Base-by-base conservation (phyloP, 2,329 filamentous ascomycete genomes). In the Sphaceloma murrayae region DNA sequence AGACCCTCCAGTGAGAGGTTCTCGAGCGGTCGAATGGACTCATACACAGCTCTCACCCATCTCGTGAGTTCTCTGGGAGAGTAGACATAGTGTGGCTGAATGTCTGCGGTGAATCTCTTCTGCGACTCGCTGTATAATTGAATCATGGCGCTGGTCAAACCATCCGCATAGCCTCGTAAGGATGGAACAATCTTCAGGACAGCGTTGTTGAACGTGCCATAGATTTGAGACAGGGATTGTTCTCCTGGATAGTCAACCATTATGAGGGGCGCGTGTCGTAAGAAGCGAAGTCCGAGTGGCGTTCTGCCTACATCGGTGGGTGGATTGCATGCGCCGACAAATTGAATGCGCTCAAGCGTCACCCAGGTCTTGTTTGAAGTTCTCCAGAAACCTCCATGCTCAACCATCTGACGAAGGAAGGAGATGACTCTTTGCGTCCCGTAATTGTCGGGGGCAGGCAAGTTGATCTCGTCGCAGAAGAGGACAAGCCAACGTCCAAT, bases 201-300 rank as follows among this genome's bases (percentile, higher is more conserved):
- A 7, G 93, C 91, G 45, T 77, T 83, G 61, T 94, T 98, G 75
- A 98, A 98, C 0, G 93, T 96, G 54, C 93, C 91, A 60, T 99
- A 99, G 53, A 99, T 99, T 62, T 99, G 91, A 53, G 81, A 82
- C 27, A 99, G 75, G 3, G 93, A 98, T 32, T 87, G 72, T 67
- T 98, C 87, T 56, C 93, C 91, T 49, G 91, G 91, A 58, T 99
- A 99, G 60, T 98, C 91, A 31, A 99, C 93, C 93, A 99, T 98
- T 65, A 99, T 84, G 45, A 99, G 77, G n/a, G 91, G 91, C 11
- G 91, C 87, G 62, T 99, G 93, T 48, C 93, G 80, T 52, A 99
- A 73, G 76, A 98, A 99, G 54, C 91, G 77, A 39, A 86, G 79
- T 32, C 86, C 91, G 70, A 99, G 80, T 0, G 91, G 83, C 9